Percentiles rank a stretch among this genome's conserved stretches.
These are phyloP conservation scores for Tolypocladium amazonense DNA, from an alignment of 2,329 filamentous ascomycete genomes.

Conservation along the genomic window DNA sequence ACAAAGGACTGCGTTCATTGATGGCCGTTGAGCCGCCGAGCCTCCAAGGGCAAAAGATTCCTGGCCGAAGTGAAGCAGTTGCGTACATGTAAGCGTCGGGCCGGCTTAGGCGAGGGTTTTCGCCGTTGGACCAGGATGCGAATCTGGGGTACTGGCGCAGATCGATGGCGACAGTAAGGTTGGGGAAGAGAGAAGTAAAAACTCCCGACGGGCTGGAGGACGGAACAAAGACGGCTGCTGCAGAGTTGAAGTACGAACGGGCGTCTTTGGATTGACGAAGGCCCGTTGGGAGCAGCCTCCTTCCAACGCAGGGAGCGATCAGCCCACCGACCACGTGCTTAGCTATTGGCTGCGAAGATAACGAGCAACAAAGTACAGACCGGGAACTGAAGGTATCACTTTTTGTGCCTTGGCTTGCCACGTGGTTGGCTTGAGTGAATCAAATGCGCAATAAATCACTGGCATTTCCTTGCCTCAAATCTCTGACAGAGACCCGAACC, in stretches of 20 bases:
- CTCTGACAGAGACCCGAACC: neutral
- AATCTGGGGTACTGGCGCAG: neutral
- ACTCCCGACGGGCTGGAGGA: neutral
- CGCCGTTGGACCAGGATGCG: no score
- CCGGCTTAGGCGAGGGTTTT: no score
- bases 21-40: neutral
- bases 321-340: neutral
- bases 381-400: neutral
- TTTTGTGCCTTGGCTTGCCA: neutral
- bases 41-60: neutral
- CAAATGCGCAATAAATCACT: neutral
- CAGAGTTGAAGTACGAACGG: neutral
- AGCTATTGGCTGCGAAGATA: neutral
- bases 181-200: no score
- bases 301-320: neutral
- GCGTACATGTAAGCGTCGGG: neutral
- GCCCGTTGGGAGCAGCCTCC: neutral
- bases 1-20: neutral
- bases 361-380: neutral
- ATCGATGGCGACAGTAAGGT: neutral
- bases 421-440: neutral
- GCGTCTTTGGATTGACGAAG: neutral
- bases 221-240: neutral
- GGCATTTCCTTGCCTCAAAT: neutral
- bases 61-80: neutral